Conservation (phyloP, 768 basidiomycete species). For the Mycena haematopus region DNA sequence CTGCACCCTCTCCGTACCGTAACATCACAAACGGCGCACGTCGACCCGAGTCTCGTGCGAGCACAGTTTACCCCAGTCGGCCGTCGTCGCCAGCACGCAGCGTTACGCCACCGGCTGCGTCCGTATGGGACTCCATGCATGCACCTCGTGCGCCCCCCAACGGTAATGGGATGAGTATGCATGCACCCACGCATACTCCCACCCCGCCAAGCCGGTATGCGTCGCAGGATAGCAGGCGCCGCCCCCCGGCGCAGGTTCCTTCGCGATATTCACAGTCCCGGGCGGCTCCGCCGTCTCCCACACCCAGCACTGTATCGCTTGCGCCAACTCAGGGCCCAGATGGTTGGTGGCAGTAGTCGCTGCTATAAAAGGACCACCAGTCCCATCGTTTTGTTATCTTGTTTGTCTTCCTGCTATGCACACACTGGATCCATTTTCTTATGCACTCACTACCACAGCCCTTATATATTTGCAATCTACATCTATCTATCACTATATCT, state of each 20-base stretch:
- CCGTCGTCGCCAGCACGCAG: conserved; percentile 47
- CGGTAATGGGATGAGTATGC: conserved; percentile 34
- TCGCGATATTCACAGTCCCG: conserved; percentile 22
- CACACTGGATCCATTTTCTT: conserved; percentile 26
- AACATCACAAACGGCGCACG: conserved; percentile 50
- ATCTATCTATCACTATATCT: conserved; percentile 27
- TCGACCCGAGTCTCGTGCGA: conserved; percentile 80
- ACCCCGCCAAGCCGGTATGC: conserved; percentile 43
- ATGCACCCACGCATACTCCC: conserved; percentile 36
- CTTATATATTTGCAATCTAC: conserved; percentile 31
- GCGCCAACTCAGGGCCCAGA: conserved; percentile 74
- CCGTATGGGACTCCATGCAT: conserved; percentile 79
- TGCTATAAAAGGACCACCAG: conserved; percentile 20
- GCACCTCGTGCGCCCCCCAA: conserved; percentile 45
- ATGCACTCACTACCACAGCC: conserved; percentile 26
- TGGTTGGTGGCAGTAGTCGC: conserved; percentile 77
- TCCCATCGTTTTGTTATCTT: conserved; percentile 16
- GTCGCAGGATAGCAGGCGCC: conserved; percentile 34
- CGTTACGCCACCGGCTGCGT: conserved; percentile 56
- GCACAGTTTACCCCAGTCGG: conserved; percentile 63
- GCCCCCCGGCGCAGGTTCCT: conserved; percentile 21
- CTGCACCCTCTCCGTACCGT: conserved; percentile 45
- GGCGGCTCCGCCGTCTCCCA: conserved; percentile 57
- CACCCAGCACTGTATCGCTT: conserved; percentile 76
- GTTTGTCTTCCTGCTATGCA: conserved; percentile 29